phyloP scores from a whole-genome alignment of 2,329 filamentous ascomycete species.

The Fusarium avenaceum region DNA sequence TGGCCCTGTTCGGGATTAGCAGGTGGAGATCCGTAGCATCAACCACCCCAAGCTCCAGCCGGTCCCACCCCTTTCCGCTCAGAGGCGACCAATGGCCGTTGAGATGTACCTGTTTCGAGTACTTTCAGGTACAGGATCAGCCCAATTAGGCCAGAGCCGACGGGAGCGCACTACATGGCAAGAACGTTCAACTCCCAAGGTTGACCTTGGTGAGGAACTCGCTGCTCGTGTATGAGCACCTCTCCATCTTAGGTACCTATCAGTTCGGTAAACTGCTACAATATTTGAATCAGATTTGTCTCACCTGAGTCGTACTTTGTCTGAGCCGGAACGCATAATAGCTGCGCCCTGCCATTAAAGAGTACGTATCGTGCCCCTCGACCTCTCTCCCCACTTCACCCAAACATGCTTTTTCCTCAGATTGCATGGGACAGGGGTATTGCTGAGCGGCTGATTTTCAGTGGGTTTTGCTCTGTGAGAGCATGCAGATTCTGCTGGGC shows the following conservation, averaged over 20 bases:
- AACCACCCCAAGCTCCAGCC: slow-evolving; percentile 19
- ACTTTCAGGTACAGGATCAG: slow-evolving; percentile 34
- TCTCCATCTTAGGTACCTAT: background rate
- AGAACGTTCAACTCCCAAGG: background rate
- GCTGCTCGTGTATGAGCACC: background rate
- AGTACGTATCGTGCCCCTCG: slow-evolving; percentile 1
- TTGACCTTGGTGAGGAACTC: background rate
- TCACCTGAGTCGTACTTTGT: slow-evolving; percentile 20
- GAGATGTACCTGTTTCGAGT: slow-evolving; percentile 40
- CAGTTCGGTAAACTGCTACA: background rate
- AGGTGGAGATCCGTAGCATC: slow-evolving; percentile 9
- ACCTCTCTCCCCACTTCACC: slow-evolving; percentile 30
- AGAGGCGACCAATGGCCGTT: slow-evolving; percentile 29
- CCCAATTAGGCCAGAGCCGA: slow-evolving; percentile 21
- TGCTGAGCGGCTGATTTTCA: slow-evolving; percentile 42
- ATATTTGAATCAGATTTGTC: slow-evolving; percentile 19
- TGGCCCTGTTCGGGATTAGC: slow-evolving; percentile 34
- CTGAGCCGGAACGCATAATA: slow-evolving; percentile 38
- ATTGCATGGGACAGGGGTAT: slow-evolving; percentile 36
- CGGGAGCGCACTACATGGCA: slow-evolving; percentile 4
- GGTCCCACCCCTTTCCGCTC: slow-evolving; percentile 6
- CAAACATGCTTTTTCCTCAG: slow-evolving; percentile 37
- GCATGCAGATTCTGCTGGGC: slow-evolving; percentile 29
- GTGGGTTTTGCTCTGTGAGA: slow-evolving; percentile 35
- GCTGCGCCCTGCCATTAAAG: slow-evolving; percentile 23